phyloP scores from a whole-genome alignment of 208 protist species.

The Endotrypanum monterogeii region DNA sequence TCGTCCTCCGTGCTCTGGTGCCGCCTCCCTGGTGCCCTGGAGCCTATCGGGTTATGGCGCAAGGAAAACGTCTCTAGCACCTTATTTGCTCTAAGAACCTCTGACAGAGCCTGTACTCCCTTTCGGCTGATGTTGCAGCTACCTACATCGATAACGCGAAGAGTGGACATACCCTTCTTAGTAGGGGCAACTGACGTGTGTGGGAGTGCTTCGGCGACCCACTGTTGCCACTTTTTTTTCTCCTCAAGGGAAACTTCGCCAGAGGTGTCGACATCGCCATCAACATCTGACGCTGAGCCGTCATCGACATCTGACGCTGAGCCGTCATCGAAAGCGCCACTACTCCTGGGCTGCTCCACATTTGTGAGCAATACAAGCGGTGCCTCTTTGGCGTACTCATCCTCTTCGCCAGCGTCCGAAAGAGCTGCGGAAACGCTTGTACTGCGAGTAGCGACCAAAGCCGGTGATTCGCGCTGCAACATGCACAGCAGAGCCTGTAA shows the following conservation, averaged over 20 bases:
- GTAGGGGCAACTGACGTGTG: slow-evolving; percentile 18
- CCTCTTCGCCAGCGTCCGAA: slow-evolving; percentile 37
- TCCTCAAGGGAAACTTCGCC: slow-evolving; percentile 36
- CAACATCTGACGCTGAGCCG: slow-evolving; percentile 6
- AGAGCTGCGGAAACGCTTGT: not conserved
- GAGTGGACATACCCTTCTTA: slow-evolving; percentile 61
- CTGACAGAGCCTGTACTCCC: slow-evolving; percentile 54
- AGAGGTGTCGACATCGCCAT: slow-evolving; percentile 5
- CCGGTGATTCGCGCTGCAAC: slow-evolving; percentile 6
- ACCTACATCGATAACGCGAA: slow-evolving; percentile 68
- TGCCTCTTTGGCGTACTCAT: slow-evolving; percentile 41
- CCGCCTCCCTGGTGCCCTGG: slow-evolving; percentile 15
- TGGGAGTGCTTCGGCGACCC: slow-evolving; percentile 16
- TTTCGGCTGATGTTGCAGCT: slow-evolving; percentile 66
- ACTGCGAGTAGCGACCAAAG: not conserved
- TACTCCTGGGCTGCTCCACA: slow-evolving; percentile 22
- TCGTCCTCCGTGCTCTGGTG: slow-evolving; percentile 24
- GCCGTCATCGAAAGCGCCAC: slow-evolving; percentile 4
- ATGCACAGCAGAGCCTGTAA: slow-evolving; percentile 25
- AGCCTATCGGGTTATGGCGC: slow-evolving; percentile 70
- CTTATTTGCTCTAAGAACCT: slow-evolving; percentile 50
- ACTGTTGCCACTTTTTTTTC: slow-evolving; percentile 20
- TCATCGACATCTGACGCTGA: slow-evolving; percentile 8
- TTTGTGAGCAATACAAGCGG: slow-evolving; percentile 38
- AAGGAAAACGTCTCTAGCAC: slow-evolving; percentile 67